Evolutionary conservation across 768 basidiomycete species (phyloP).

Genomic region (Gautieria morchelliformis): DNA sequence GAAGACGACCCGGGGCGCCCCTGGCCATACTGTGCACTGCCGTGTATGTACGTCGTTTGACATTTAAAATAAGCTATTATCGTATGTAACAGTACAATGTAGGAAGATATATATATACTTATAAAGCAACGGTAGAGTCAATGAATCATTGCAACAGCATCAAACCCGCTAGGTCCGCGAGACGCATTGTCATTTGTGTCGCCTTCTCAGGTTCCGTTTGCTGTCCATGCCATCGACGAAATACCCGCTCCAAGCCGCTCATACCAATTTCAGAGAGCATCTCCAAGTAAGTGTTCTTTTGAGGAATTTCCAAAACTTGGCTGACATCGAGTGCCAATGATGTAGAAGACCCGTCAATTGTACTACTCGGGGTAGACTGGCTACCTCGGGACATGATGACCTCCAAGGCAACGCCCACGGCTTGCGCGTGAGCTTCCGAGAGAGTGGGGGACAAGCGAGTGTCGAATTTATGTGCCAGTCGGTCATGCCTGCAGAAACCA

Average conservation of each 20-base stretch:
- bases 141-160: no score
- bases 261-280: neutral
- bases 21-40: no score
- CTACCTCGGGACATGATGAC: neutral
- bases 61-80: no score
- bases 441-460: neutral
- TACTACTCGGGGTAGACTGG: neutral
- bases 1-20: no score
- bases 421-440: neutral
- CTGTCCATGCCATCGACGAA: neutral
- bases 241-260: neutral
- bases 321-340: neutral
- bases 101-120: no score
- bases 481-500: neutral
- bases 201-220: neutral
- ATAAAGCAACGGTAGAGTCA: no score
- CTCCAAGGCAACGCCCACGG: neutral
- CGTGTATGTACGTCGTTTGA: no score
- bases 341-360: neutral
- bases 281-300: neutral
- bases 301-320: neutral
- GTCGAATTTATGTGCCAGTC: neutral
- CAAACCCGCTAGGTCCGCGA: no score
- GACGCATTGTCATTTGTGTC: neutral
- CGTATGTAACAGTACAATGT: no score